A percentile compares a stretch with the other conserved stretches of the same genome.
Evolutionary conservation across 208 protist species (phyloP).

Genomic region (Crithidia mellificae): DNA sequence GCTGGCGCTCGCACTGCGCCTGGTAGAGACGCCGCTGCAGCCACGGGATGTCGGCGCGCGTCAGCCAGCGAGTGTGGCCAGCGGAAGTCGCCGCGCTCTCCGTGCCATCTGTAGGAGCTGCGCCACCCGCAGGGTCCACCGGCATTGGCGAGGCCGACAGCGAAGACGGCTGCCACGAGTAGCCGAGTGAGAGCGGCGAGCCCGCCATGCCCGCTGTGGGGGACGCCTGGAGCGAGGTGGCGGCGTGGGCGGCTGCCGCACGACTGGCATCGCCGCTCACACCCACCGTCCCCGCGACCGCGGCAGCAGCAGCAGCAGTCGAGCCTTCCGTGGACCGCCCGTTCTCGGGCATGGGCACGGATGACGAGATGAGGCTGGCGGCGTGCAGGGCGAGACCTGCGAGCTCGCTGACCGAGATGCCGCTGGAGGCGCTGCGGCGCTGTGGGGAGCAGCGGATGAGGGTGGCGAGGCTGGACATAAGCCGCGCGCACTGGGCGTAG

Average conservation of each 20-base stretch:
- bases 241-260: no score
- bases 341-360: conserved; percentile 25
- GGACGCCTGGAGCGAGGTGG: neutral
- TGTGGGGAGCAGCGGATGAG: conserved; percentile 70
- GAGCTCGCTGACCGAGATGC: conserved; percentile 58
- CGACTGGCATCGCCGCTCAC: no score
- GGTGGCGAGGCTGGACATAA: conserved; percentile 73
- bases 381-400: conserved; percentile 67
- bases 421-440: conserved; percentile 31
- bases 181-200: conserved; percentile 39
- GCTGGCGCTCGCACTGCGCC: conserved; percentile 78
- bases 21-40: conserved; percentile 72
- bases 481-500: conserved; percentile 72
- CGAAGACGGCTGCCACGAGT: conserved; percentile 35
- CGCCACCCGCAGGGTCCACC: neutral
- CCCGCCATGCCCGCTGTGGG: conserved; percentile 19
- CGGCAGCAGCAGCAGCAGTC: neutral
- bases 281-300: no score
- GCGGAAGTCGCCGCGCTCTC: conserved; percentile 1
- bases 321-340: conserved; percentile 2
- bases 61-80: conserved; percentile 37
- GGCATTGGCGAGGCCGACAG: conserved; percentile 12
- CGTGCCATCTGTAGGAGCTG: neutral
- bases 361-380: conserved; percentile 60
- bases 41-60: conserved; percentile 67